Conservation (phyloP, 2,329 filamentous ascomycete species). For the Metarhizium sp. region DNA sequence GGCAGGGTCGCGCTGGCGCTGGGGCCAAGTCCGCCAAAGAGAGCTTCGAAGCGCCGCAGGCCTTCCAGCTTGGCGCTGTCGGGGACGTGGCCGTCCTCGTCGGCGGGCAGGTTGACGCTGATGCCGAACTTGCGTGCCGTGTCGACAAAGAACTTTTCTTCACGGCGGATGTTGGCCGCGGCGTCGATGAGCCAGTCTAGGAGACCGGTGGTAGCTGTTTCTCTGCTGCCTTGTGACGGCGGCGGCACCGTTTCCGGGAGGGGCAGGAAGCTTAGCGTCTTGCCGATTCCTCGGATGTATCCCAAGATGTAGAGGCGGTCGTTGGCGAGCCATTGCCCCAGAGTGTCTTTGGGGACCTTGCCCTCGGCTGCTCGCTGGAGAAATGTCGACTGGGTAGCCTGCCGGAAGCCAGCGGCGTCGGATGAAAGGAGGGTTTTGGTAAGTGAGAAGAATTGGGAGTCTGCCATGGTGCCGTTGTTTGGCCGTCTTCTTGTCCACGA, state of each 20-base stretch:
- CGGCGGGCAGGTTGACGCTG: constrained; percentile 29
- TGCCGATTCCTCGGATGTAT: constrained; percentile 58
- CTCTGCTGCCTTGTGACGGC: constrained; percentile 4
- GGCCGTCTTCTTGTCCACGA: background rate
- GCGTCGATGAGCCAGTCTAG: constrained; percentile 55
- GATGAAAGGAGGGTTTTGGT: constrained; percentile 47
- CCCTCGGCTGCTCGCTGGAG: constrained; percentile 56
- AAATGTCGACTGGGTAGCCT: constrained; percentile 58
- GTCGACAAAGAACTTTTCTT: constrained; percentile 58
- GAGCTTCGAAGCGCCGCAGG: constrained; percentile 27
- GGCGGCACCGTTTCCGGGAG: constrained; percentile 31
- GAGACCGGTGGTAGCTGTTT: constrained; percentile 40
- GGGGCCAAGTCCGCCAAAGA: constrained; percentile 45
- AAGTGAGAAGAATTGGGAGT: constrained; percentile 27
- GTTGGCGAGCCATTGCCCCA: constrained; percentile 62
- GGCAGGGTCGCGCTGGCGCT: constrained; percentile 33
- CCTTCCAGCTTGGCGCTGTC: constrained; percentile 28
- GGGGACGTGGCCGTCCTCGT: constrained; percentile 13
- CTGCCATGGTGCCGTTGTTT: background rate
- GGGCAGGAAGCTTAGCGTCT: constrained; percentile 52
- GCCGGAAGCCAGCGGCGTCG: constrained; percentile 34
- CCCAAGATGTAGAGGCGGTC: constrained; percentile 63
- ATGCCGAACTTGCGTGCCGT: constrained; percentile 53
- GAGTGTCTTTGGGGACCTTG: constrained; percentile 41
- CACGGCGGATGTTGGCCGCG: constrained; percentile 55